Evolutionary conservation across 2,329 filamentous ascomycete species (phyloP).

Genomic region (Teratosphaeria viscida): DNA sequence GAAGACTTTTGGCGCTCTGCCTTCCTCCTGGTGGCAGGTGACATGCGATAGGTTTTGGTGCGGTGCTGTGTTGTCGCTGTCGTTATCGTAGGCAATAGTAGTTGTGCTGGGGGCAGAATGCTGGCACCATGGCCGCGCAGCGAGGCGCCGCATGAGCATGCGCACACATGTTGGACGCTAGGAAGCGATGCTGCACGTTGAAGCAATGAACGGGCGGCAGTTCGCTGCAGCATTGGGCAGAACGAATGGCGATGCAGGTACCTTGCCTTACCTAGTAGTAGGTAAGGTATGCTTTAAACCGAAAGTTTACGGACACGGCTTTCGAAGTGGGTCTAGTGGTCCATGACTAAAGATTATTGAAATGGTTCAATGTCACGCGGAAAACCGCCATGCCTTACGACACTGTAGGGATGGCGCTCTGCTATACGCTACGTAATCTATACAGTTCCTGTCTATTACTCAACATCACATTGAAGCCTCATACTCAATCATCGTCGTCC

Average conservation of each 20-base stretch:
- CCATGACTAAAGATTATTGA: neutral
- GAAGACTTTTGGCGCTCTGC: neutral
- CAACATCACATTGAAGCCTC: neutral
- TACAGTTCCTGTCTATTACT: neutral
- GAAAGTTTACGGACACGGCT: neutral
- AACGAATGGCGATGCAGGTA: neutral
- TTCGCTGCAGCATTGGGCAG: slow-evolving; percentile 11
- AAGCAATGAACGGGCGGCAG: slow-evolving; percentile 5
- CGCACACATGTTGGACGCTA: neutral
- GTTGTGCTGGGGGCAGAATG: neutral
- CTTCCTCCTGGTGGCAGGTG: slow-evolving; percentile 6
- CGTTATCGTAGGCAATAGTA: neutral
- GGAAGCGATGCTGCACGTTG: neutral
- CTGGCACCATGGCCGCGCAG: neutral
- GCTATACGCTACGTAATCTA: neutral
- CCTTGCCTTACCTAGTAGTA: too few species aligned
- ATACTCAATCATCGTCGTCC: slow-evolving; percentile 46
- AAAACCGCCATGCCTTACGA: neutral
- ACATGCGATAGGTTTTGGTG: neutral
- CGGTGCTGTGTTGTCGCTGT: neutral
- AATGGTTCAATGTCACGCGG: neutral
- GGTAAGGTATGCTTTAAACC: neutral
- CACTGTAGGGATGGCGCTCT: neutral
- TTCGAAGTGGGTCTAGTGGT: neutral
- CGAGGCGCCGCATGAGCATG: neutral